Conservation (phyloP, 1,284 basidiomycete species). For the Microbotryomycetes sp. region DNA sequence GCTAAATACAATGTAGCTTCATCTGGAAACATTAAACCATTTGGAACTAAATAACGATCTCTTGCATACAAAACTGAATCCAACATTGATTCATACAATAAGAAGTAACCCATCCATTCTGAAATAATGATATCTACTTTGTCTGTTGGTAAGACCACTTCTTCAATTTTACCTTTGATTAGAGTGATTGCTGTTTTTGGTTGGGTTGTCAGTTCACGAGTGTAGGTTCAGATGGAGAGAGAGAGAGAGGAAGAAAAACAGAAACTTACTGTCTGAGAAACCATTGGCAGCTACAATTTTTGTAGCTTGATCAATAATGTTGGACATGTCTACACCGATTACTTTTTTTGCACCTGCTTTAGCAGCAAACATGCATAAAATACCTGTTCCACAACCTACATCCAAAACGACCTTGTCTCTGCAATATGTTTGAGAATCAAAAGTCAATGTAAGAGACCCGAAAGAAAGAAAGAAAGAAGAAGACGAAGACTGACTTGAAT, state of each 20-base stretch:
- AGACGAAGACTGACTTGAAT: slow-evolving; percentile 57
- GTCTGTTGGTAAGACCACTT: slow-evolving; percentile 57
- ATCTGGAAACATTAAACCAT: slow-evolving; percentile 93
- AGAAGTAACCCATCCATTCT: slow-evolving; percentile 96
- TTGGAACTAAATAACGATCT: slow-evolving; percentile 85
- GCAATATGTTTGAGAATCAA: too few species aligned
- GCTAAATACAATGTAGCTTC: slow-evolving; percentile 87
- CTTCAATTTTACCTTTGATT: slow-evolving; percentile 97
- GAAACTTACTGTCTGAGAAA: slow-evolving; percentile 76
- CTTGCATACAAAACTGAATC: slow-evolving; percentile 95
- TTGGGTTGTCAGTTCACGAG: background rate
- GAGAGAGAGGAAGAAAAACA: background rate
- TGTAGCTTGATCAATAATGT: slow-evolving; percentile 97
- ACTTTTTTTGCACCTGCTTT: slow-evolving; percentile 95
- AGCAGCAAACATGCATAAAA: slow-evolving; percentile 98
- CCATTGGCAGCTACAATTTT: slow-evolving; percentile 96
- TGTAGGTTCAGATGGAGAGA: background rate
- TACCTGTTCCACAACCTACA: slow-evolving; percentile 97
- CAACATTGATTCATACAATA: slow-evolving; percentile 96
- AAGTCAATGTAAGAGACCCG: background rate
- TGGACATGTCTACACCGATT: slow-evolving; percentile 98
- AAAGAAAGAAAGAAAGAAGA: background rate
- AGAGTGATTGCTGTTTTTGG: slow-evolving; percentile 69
- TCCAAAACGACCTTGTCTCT: slow-evolving; percentile 86
- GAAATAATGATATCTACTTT: slow-evolving; percentile 98